phyloP scores from a whole-genome alignment of 1,139 yeast genomes.

The Yamadazyma dendronema region DNA sequence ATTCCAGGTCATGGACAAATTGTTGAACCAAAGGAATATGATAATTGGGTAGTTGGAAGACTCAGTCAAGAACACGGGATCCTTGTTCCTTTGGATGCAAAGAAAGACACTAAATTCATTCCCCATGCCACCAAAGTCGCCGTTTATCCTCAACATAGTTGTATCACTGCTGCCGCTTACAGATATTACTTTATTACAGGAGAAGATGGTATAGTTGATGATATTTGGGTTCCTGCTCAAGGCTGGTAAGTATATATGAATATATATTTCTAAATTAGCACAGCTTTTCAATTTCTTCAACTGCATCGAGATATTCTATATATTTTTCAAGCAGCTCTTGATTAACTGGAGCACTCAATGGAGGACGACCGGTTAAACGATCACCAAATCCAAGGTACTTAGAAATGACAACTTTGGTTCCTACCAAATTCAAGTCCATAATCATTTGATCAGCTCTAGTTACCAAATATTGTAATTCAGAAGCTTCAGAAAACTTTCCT shows the following conservation, averaged over 20 bases:
- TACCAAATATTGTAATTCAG: conserved; percentile 35
- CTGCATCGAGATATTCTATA: conserved; percentile 13
- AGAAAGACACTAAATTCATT: conserved; percentile 27
- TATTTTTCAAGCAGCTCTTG: conserved; percentile 12
- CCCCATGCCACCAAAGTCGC: conserved; percentile 55
- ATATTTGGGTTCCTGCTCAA: conserved; percentile 71
- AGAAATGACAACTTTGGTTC: conserved; percentile 34
- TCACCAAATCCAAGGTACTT: conserved; percentile 21
- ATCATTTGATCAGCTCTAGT: conserved; percentile 44
- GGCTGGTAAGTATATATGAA: conserved; percentile 37
- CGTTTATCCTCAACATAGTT: conserved; percentile 70
- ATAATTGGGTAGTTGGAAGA: conserved; percentile 55
- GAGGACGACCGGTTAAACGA: conserved; percentile 23
- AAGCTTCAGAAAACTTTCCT: conserved; percentile 38
- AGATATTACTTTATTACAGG: conserved; percentile 59
- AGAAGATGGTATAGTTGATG: conserved; percentile 49
- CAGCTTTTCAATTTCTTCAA: conserved; percentile 13
- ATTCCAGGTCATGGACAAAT: conserved; percentile 50
- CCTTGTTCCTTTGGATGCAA: conserved; percentile 34
- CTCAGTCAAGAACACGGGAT: conserved; percentile 68
- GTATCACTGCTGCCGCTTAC: conserved; percentile 68
- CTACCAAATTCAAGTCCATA: conserved; percentile 41
- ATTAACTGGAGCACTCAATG: conserved; percentile 16
- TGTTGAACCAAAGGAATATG: conserved; percentile 33
- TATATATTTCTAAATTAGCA: neutral